Evolutionary conservation across 106 monocot species (phyloP), one percentile per base, ranked within the genome.

Genomic region (Chionographis japonica): DNA sequence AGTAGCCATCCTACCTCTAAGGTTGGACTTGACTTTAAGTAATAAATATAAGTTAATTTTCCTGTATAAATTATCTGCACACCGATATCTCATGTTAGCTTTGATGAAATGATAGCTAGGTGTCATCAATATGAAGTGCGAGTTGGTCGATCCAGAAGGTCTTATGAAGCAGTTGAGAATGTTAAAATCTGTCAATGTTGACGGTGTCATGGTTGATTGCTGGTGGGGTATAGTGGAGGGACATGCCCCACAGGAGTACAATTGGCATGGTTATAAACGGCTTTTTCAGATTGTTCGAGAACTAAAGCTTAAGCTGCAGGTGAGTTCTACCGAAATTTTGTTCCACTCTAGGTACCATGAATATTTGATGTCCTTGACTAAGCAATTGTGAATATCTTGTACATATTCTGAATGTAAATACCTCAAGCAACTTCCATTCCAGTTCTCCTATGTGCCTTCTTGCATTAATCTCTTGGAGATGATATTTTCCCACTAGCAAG

Each of bases 151-250:
- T 84, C 89, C 89, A 40, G 86, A 92, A 12, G 76, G 77, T 27
- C 52, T 97, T 38, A 55, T 69, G 27, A 75, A 92, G 50, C 81
- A 92, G 43, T 65, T 97, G 14, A 73, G 68, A 46, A 50, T 62
- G 51, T 80, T 97, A 50, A 92, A 97, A 60, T 82, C 89, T 4
- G 68, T 75, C 7, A 83, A 88, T 61, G 91, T 92, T 4, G 91
- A 97, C 68, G 95, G 95, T 60, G 86, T 92, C 9, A 92, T 84
- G 92, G 80, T 97, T 63, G 84, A 97, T 66, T 97, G 95, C 52
- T 97, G 95, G 95, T 97, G 95, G 95, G 95, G 95, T 12, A 97
- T 86, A 37, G 95, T 97, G 41, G 95, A 97, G 61, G 88, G 84
- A 6, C 64, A 87, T 69, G 56, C 73, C 4, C 92, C 95, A 2